phyloP scores from a whole-genome alignment of 140 eudicot genomes.

The Flaveria floridana region DNA sequence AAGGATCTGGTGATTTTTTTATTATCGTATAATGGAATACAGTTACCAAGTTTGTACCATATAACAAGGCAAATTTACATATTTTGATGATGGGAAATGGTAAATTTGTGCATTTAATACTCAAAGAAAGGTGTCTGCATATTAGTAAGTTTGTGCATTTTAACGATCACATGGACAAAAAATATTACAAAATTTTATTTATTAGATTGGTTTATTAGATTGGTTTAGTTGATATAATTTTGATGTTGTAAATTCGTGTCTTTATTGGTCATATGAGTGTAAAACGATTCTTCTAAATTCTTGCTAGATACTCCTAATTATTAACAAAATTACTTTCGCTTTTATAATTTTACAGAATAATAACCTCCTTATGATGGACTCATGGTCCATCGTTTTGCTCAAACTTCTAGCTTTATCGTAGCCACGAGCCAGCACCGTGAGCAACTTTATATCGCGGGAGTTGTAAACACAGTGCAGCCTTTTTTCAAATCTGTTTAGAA shows the following conservation, averaged over 20 bases:
- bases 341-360: neutral
- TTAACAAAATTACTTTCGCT: no score
- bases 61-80: neutral
- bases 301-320: no score
- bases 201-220: no score
- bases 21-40: neutral
- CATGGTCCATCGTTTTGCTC: neutral
- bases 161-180: no score
- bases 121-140: neutral
- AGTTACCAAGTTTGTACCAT: neutral
- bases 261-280: no score
- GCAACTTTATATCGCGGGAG: no score
- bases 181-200: no score
- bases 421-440: no score
- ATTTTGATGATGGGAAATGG: neutral
- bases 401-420: neutral
- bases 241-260: no score
- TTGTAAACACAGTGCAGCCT: neutral
- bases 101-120: neutral
- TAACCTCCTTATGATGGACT: neutral
- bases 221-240: no score
- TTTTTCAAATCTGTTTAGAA: neutral
- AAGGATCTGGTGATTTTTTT: neutral
- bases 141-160: neutral
- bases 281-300: no score